phyloP scores from a whole-genome alignment of 1,284 basidiomycete species.

The Leccinum pachyderme region DNA sequence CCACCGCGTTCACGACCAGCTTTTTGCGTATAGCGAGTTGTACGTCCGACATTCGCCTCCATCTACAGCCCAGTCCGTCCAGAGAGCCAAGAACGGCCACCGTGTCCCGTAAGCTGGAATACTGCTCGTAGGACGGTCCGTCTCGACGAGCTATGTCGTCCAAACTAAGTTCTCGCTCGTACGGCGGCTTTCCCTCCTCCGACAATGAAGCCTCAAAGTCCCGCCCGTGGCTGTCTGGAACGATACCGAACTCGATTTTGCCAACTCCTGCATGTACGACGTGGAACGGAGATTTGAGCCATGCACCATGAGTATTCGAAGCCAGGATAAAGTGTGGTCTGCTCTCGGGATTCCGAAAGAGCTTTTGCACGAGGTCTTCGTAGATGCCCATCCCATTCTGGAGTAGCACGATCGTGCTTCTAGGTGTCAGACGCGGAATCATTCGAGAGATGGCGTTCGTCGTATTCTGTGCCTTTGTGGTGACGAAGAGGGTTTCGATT shows the following conservation, averaged over 20 bases:
- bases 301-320: slow-evolving; percentile 81
- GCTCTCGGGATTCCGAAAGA: slow-evolving; percentile 72
- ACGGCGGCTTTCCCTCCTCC: slow-evolving; percentile 33
- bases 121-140: slow-evolving; percentile 44
- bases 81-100: slow-evolving; percentile 63
- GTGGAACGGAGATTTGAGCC: slow-evolving; percentile 49
- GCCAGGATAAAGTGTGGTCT: slow-evolving; percentile 88
- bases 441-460: slow-evolving; percentile 59
- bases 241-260: slow-evolving; percentile 73
- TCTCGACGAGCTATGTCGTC: slow-evolving; percentile 53
- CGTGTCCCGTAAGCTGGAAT: slow-evolving; percentile 65
- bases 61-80: slow-evolving; percentile 56
- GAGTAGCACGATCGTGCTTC: slow-evolving; percentile 84
- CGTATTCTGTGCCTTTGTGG: slow-evolving; percentile 77
- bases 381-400: slow-evolving; percentile 94
- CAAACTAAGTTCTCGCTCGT: slow-evolving; percentile 43
- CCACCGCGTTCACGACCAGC: slow-evolving; percentile 80
- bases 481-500: slow-evolving; percentile 78
- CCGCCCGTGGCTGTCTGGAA: slow-evolving; percentile 64
- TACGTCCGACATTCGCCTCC: slow-evolving; percentile 70
- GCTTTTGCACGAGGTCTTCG: slow-evolving; percentile 65
- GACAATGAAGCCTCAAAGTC: slow-evolving; percentile 56
- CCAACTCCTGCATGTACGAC: slow-evolving; percentile 79
- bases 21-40: slow-evolving; percentile 79
- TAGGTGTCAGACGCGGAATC: slow-evolving; percentile 59